phyloP scores from a whole-genome alignment of 352 stramenopile species.

The Pythium dissotocum region DNA sequence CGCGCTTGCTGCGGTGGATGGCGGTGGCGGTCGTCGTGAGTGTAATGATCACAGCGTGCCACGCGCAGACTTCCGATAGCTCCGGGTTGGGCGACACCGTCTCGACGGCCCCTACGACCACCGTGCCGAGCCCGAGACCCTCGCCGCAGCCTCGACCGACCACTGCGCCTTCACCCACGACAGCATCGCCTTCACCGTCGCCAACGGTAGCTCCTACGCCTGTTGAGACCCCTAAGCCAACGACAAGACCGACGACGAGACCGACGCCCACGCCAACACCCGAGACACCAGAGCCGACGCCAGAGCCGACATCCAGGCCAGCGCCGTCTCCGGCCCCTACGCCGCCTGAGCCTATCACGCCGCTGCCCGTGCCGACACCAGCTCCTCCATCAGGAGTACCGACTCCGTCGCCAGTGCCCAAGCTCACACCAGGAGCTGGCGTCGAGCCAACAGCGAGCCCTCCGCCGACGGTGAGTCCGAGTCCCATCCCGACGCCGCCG shows the following conservation, averaged over 20 bases:
- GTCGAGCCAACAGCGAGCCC: not conserved
- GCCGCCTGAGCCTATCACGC: conserved; percentile 15
- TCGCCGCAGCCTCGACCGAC: conserved; percentile 2
- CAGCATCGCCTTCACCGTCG: not conserved
- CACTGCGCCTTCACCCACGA: not conserved
- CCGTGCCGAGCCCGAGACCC: not conserved
- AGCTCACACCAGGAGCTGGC: conserved; percentile 13
- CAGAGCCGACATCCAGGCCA: not conserved
- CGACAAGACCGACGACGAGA: not conserved
- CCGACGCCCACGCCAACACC: conserved; percentile 3
- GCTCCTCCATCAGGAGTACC: conserved; percentile 7
- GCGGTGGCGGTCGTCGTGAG: conserved; percentile 5
- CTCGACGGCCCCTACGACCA: not conserved
- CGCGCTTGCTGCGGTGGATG: conserved; percentile 5
- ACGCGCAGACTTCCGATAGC: conserved; percentile 4
- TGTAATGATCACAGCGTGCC: conserved; percentile 6
- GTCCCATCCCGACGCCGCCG: not conserved
- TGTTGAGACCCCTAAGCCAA: not conserved
- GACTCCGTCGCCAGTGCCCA: conserved; percentile 4
- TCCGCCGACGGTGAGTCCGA: not conserved
- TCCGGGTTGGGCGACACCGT: not conserved
- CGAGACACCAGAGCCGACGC: not conserved
- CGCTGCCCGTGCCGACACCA: conserved; percentile 5
- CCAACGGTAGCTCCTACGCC: not conserved
- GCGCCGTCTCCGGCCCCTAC: conserved; percentile 3